Percentiles rank a stretch among this genome's conserved stretches.
Evolutionary conservation across 345 rosid species (phyloP).

Genomic region (Theobroma cacao): DNA sequence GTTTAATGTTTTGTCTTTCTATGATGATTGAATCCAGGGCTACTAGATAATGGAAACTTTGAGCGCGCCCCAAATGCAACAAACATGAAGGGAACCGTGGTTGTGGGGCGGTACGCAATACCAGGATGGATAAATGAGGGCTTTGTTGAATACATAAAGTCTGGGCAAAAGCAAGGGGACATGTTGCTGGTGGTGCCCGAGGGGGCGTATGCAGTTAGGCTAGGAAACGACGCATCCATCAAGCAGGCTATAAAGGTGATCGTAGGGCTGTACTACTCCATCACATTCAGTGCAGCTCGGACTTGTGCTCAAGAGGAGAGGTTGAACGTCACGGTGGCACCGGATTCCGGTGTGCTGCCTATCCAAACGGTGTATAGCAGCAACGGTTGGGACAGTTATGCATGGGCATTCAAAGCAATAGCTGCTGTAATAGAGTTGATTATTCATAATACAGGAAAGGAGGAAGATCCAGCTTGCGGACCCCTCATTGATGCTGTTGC

Average conservation of each 20-base stretch:
- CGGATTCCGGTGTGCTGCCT: conserved; percentile 68
- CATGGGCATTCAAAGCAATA: conserved; percentile 68
- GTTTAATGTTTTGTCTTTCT: background rate
- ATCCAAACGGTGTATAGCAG: conserved; percentile 78
- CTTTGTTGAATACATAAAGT: conserved; percentile 74
- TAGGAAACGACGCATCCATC: conserved; percentile 87
- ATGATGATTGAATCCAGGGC: conserved; percentile 33
- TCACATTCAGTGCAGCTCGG: conserved; percentile 88
- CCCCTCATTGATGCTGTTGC: conserved; percentile 78
- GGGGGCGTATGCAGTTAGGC: conserved; percentile 73
- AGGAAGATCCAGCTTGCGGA: conserved; percentile 87
- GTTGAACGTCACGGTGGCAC: conserved; percentile 65
- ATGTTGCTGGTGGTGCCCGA: conserved; percentile 86
- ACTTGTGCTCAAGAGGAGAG: conserved; percentile 84
- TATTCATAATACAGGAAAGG: conserved; percentile 82
- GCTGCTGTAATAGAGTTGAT: conserved; percentile 38
- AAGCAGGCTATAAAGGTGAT: conserved; percentile 54
- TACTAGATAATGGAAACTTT: conserved; percentile 78
- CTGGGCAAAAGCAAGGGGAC: conserved; percentile 93
- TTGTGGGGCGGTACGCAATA: conserved; percentile 41
- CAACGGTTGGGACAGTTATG: conserved; percentile 75
- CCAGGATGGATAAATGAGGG: conserved; percentile 81
- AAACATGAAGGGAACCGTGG: conserved; percentile 68
- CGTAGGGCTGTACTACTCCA: conserved; percentile 52
- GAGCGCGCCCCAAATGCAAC: conserved; percentile 54